A percentile compares a stretch with the other conserved stretches of the same genome.
These are phyloP conservation scores for Penicillium maclennaniae DNA, from an alignment of 495 filamentous ascomycete species.

Conservation along the genomic window DNA sequence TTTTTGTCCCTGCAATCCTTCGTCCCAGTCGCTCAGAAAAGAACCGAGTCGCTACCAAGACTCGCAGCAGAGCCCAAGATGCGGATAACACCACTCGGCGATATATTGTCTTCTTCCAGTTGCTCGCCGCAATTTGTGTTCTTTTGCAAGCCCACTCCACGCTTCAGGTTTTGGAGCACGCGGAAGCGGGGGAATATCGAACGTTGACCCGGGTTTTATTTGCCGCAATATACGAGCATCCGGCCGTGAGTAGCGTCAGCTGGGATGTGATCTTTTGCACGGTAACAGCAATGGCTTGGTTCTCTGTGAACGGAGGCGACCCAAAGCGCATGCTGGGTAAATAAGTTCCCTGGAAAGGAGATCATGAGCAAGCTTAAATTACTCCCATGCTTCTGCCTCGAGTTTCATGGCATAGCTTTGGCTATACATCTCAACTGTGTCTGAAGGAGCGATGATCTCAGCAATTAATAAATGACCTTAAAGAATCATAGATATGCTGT, in stretches of 20 bases:
- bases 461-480: too few species aligned
- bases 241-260: slow-evolving; percentile 28
- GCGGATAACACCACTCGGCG: slow-evolving; percentile 6
- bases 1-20: slow-evolving; percentile 42
- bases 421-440: too few species aligned
- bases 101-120: slow-evolving; percentile 12
- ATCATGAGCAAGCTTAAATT: too few species aligned
- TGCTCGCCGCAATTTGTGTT: slow-evolving; percentile 8
- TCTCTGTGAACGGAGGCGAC: slow-evolving; percentile 12
- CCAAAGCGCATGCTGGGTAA: slow-evolving; percentile 13
- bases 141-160: slow-evolving; percentile 16
- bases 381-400: too few species aligned
- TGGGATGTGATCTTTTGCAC: slow-evolving; percentile 30
- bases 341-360: too few species aligned
- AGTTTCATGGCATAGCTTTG: too few species aligned
- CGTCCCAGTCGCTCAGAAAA: too few species aligned
- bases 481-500: too few species aligned
- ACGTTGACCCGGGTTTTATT: slow-evolving; percentile 9
- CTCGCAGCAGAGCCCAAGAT: background rate
- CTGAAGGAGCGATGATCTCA: too few species aligned
- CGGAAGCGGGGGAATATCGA: slow-evolving; percentile 1
- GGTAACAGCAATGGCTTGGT: slow-evolving; percentile 9
- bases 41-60: background rate
- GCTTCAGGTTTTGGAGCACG: slow-evolving; percentile 1
- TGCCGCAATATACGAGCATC: slow-evolving; percentile 22